Conservation (phyloP, 2,329 filamentous ascomycete genomes). For the Aspergillus proliferans region DNA sequence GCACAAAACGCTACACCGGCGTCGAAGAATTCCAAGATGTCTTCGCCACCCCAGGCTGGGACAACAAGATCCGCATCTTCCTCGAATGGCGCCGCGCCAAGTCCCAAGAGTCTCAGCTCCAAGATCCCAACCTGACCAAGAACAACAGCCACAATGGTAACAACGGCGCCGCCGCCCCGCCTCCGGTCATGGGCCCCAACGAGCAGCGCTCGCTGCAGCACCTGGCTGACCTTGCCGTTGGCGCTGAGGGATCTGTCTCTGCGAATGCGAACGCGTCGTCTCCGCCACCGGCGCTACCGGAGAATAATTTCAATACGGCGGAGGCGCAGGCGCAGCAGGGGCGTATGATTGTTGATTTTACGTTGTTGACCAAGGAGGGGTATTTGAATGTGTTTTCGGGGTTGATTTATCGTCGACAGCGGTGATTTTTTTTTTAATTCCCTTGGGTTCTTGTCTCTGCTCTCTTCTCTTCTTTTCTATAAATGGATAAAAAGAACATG, state of each 20-base stretch:
- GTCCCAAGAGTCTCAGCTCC: slow-evolving; percentile 26
- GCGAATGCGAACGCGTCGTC: slow-evolving; percentile 19
- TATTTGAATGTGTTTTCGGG: slow-evolving; percentile 38
- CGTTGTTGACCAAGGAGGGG: slow-evolving; percentile 35
- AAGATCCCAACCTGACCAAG: slow-evolving; percentile 18
- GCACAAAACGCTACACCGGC: slow-evolving; percentile 28
- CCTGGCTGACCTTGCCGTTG: slow-evolving; percentile 39
- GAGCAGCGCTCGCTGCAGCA: slow-evolving; percentile 41
- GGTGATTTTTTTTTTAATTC: slow-evolving; percentile 8
- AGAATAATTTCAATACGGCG: slow-evolving; percentile 18
- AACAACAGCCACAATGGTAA: background rate
- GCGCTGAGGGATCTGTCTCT: slow-evolving; percentile 33
- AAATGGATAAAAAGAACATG: background rate
- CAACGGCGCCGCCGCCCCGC: slow-evolving; percentile 12
- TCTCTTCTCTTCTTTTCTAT: slow-evolving; percentile 2
- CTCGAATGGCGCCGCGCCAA: slow-evolving; percentile 34
- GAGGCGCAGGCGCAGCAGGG: slow-evolving; percentile 25
- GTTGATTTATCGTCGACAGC: slow-evolving; percentile 27
- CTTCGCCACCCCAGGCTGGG: slow-evolving; percentile 35
- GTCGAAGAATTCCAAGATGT: slow-evolving; percentile 33
- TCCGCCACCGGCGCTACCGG: slow-evolving; percentile 22
- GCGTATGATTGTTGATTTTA: slow-evolving; percentile 35
- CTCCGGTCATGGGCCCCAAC: slow-evolving; percentile 34
- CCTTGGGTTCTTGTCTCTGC: background rate
- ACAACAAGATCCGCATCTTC: slow-evolving; percentile 35